Base-by-base conservation (phyloP, 495 filamentous ascomycete genomes). In the Penicillium daleae region DNA sequence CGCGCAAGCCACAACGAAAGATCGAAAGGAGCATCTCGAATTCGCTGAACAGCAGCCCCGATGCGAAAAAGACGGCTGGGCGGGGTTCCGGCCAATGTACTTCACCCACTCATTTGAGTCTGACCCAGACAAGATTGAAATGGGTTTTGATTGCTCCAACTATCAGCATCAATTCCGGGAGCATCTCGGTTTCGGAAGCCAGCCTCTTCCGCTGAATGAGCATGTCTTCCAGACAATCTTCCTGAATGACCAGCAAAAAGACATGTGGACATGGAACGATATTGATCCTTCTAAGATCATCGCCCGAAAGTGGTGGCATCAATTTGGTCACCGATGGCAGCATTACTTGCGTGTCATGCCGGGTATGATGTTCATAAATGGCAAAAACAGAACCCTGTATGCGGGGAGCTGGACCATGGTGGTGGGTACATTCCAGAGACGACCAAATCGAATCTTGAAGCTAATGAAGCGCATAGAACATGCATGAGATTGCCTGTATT, bases 141-240 rank as follows among this genome's bases (percentile, higher is more conserved):
- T 96, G 91, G 89, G 85, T 63, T 96, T 94, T 73, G 90, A 94
- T 72, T 91, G 89, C 75, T 89, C 87, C 19, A 90, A 92, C 67
- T 96, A 96, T 76, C 91, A 96, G 69, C 81, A 89, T 61, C 91
- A 96, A 73, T 92, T 96, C 68, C 86, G 87, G 2, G 78, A 80
- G 39, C 71, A 73, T 15, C 33, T 78, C n/a, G 72, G 75, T 1
- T 73, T 74, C 4, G 76, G 81, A 7, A 67, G 71, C 13, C 64
- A 75, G 0, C 64, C 78, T 4, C 73, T 78, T 44, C 76, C 80
- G 0, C 79, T 80, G 52, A 82, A 87, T 22, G 72, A 80, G 21
- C 91, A 93, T 74, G 84, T 96, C 21, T 94, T 92, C 70, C 91
- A 94, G 75, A 90, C 89, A 19, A 94, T 94, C 46, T 96, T 89